Percentiles rank a stretch among this genome's conserved stretches.
These are phyloP conservation scores for Nannizziopsis barbatae DNA, from an alignment of 2,329 filamentous ascomycete genomes.

Conservation along the genomic window DNA sequence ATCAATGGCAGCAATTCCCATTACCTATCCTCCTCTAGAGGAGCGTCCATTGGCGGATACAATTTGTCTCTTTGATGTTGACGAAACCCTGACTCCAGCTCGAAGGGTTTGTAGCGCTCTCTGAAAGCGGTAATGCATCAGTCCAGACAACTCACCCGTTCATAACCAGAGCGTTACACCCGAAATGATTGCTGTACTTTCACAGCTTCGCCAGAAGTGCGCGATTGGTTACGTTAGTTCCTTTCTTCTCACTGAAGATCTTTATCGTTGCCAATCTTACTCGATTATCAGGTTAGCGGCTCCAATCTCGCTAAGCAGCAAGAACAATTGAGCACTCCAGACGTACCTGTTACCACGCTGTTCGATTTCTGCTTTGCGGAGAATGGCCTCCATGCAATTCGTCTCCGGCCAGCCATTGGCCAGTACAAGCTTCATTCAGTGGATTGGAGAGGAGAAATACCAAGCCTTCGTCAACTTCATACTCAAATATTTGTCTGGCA, in stretches of 20 bases:
- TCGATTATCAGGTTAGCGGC: constrained; percentile 53
- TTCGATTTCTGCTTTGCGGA: constrained; percentile 98
- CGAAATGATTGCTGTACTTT: constrained; percentile 74
- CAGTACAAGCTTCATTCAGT: constrained; percentile 78
- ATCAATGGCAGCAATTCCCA: constrained; percentile 12
- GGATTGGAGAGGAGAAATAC: constrained; percentile 73
- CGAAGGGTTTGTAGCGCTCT: constrained; percentile 49
- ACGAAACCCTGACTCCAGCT: constrained; percentile 81
- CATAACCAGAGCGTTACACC: constrained; percentile 51
- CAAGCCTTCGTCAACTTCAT: constrained; percentile 50
- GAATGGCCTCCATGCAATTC: constrained; percentile 88
- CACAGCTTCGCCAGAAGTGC: constrained; percentile 69
- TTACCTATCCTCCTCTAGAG: constrained; percentile 58
- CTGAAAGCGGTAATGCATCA: background rate
- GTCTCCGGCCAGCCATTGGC: constrained; percentile 64
- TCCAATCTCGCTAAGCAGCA: constrained; percentile 89
- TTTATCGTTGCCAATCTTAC: background rate
- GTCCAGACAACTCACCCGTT: background rate
- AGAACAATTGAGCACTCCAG: constrained; percentile 71
- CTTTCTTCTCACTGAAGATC: background rate
- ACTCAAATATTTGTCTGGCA: constrained; percentile 50
- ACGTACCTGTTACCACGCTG: constrained; percentile 61
- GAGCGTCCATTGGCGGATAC: constrained; percentile 84
- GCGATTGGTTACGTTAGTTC: constrained; percentile 56
- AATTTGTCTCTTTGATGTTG: constrained; percentile 91